Evolutionary conservation across 352 stramenopile genomes (phyloP).

Genomic region (Globisporangium ultimum): DNA sequence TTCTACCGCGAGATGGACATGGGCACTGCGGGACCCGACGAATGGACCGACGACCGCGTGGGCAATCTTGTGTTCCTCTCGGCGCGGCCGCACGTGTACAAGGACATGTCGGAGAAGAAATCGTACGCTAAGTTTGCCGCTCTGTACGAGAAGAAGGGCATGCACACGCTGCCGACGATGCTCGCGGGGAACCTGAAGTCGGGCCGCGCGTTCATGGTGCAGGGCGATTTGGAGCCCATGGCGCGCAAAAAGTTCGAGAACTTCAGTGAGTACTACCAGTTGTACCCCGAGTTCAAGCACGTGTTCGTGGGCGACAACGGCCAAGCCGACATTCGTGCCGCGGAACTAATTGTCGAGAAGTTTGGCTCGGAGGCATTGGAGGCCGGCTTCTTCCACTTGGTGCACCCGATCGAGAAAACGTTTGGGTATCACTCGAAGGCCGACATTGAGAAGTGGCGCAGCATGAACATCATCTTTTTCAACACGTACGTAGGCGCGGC

Average conservation of each 20-base stretch:
- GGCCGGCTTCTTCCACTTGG: conserved; percentile 87
- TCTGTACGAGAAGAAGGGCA: conserved; percentile 88
- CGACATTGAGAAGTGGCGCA: conserved; percentile 70
- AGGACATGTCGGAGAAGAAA: conserved; percentile 97
- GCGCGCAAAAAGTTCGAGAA: conserved; percentile 97
- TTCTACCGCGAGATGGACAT: conserved; percentile 98
- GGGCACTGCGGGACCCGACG: conserved; percentile 84
- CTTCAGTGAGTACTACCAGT: conserved; percentile 92
- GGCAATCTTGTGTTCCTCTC: conserved; percentile 98
- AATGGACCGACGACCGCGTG: conserved; percentile 86
- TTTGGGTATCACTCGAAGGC: conserved; percentile 78
- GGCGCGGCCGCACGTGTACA: conserved; percentile 98
- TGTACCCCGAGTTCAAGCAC: conserved; percentile 98
- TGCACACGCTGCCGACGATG: conserved; percentile 96
- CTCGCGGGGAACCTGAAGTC: conserved; percentile 93
- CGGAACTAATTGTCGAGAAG: conserved; percentile 86
- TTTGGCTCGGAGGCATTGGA: conserved; percentile 66
- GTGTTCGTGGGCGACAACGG: conserved; percentile 99
- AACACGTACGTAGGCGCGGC: conserved; percentile 88
- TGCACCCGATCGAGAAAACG: conserved; percentile 83
- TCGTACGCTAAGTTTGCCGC: conserved; percentile 97
- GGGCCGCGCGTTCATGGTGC: conserved; percentile 94
- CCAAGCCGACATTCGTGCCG: conserved; percentile 90
- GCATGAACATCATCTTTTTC: conserved; percentile 91
- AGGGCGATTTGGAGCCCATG: conserved; percentile 94